phyloP scores from a whole-genome alignment of 352 stramenopile species.

The Nothophytophthora sp. region DNA sequence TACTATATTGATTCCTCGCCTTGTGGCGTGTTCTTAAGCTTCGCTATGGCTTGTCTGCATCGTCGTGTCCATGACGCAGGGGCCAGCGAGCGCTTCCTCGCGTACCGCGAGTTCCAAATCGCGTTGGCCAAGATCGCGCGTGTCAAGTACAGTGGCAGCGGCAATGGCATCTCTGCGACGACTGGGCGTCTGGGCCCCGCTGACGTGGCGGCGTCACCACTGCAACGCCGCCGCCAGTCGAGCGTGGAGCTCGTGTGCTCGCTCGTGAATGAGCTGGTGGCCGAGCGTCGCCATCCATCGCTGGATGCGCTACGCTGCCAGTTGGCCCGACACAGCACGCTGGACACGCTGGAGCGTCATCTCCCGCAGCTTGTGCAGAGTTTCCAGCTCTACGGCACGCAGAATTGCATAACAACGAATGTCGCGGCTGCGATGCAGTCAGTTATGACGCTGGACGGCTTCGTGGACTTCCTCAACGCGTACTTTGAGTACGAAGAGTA shows the following conservation, averaged over 20 bases:
- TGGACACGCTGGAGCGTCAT: constrained; percentile 55
- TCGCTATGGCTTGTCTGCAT: too few species aligned
- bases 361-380: constrained; percentile 46
- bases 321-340: constrained; percentile 39
- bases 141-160: constrained; percentile 21
- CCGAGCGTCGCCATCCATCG: background rate
- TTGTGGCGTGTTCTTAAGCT: too few species aligned
- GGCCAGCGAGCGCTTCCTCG: constrained; percentile 44
- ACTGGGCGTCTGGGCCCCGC: background rate
- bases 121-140: constrained; percentile 45
- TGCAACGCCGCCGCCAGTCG: constrained; percentile 5
- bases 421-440: constrained; percentile 4
- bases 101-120: constrained; percentile 63
- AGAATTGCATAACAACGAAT: constrained; percentile 18
- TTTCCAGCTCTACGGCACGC: constrained; percentile 59
- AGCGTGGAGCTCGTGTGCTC: constrained; percentile 29
- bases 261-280: constrained; percentile 37
- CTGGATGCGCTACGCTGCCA: constrained; percentile 55
- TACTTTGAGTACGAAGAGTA: constrained; percentile 82
- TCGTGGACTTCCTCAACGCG: constrained; percentile 78
- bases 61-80: constrained; percentile 14
- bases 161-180: background rate
- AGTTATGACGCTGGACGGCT: constrained; percentile 62
- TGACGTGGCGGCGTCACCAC: constrained; percentile 2
- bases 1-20: too few species aligned